phyloP scores from a whole-genome alignment of 2,329 filamentous ascomycete species.

The Colletotrichum agaves region DNA sequence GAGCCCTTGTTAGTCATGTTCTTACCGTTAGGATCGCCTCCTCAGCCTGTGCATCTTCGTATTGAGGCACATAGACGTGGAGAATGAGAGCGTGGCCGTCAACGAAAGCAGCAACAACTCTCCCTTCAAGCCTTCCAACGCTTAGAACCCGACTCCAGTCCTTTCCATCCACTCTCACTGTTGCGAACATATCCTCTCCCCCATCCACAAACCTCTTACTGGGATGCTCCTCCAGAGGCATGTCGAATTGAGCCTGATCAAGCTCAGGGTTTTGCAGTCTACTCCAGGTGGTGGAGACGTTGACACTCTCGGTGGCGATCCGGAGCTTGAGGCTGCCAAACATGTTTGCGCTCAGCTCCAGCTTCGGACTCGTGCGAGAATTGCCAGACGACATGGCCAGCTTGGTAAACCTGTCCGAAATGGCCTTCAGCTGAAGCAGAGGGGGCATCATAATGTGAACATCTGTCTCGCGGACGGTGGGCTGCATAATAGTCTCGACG shows the following conservation, averaged over 20 bases:
- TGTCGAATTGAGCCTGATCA: constrained; percentile 79
- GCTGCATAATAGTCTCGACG: constrained; percentile 95
- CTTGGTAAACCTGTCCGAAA: constrained; percentile 95
- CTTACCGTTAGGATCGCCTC: constrained; percentile 81
- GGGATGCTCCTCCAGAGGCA: constrained; percentile 81
- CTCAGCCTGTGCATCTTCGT: constrained; percentile 72
- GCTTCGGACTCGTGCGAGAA: constrained; percentile 61
- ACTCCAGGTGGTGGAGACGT: constrained; percentile 87
- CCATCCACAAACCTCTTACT: constrained; percentile 81
- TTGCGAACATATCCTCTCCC: constrained; percentile 87
- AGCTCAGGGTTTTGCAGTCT: constrained; percentile 88
- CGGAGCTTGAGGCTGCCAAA: constrained; percentile 85
- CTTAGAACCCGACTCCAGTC: constrained; percentile 97
- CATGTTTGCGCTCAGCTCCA: constrained; percentile 95
- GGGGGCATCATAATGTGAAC: constrained; percentile 93
- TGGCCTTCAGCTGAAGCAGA: constrained; percentile 87
- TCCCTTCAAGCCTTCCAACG: constrained; percentile 87
- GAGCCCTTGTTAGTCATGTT: constrained; percentile 23
- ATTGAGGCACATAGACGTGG: constrained; percentile 82
- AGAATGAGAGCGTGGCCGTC: constrained; percentile 83
- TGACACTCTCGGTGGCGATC: constrained; percentile 84
- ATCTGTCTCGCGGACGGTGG: constrained; percentile 88
- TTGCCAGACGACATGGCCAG: constrained; percentile 68
- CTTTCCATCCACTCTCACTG: constrained; percentile 88
- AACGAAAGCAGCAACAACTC: constrained; percentile 92